phyloP scores from a whole-genome alignment of 2,329 filamentous ascomycete genomes.

The Corniculantispora saksenae region DNA sequence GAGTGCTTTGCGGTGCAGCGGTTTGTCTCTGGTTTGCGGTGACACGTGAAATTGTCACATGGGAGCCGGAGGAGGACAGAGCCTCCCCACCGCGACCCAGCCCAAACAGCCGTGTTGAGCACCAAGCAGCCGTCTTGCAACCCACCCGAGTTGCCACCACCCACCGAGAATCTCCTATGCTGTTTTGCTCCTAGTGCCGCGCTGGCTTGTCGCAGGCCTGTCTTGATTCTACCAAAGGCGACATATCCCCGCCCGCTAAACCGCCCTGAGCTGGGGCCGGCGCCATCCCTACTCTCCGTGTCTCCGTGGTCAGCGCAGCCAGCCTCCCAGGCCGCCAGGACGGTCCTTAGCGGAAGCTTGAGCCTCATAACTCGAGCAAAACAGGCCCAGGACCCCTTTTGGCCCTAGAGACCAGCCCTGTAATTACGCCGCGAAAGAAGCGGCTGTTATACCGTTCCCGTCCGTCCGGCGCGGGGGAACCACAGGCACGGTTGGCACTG shows the following conservation, averaged over 20 bases:
- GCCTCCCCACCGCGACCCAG: not conserved
- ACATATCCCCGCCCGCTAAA: slow-evolving; percentile 15
- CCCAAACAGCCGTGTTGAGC: not conserved
- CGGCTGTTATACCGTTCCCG: slow-evolving; percentile 14
- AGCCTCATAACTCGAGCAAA: not conserved
- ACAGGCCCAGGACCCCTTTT: slow-evolving; percentile 7
- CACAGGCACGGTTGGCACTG: slow-evolving; percentile 17
- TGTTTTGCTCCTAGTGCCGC: not conserved
- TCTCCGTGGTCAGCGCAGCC: slow-evolving; percentile 13
- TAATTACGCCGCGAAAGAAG: slow-evolving; percentile 1
- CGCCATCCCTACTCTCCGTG: slow-evolving; percentile 19
- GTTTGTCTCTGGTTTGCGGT: slow-evolving; percentile 14
- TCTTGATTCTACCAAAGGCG: slow-evolving; percentile 1
- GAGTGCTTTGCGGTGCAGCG: slow-evolving; percentile 5
- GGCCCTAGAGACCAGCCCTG: not conserved
- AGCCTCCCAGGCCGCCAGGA: no score
- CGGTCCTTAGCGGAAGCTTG: not conserved
- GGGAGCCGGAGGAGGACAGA: slow-evolving; percentile 14
- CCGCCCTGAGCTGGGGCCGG: slow-evolving; percentile 16
- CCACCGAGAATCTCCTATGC: slow-evolving; percentile 1
- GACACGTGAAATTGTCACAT: slow-evolving; percentile 22
- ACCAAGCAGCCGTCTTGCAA: not conserved
- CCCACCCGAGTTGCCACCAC: slow-evolving; percentile 5
- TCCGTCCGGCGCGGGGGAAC: slow-evolving; percentile 5
- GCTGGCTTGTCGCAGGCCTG: not conserved